phyloP scores from a whole-genome alignment of 306 rosid species.

The Malus sylvestris region DNA sequence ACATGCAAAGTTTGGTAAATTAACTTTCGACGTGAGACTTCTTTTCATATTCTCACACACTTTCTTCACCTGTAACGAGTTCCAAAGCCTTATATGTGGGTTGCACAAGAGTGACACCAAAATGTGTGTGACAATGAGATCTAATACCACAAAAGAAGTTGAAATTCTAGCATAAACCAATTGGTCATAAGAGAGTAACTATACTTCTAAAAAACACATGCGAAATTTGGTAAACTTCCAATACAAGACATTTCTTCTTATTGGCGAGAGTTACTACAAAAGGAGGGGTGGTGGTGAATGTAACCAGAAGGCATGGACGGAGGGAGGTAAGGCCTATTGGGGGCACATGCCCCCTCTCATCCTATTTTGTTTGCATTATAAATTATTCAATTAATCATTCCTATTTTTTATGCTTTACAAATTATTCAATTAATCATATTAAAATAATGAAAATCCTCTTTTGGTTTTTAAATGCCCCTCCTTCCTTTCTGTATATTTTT shows the following conservation, averaged over 20 bases:
- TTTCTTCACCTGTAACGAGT: not conserved
- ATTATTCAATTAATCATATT: too few relatives aligned
- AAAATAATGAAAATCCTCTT: too few relatives aligned
- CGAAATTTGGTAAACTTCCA: not conserved
- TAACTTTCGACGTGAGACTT: not conserved
- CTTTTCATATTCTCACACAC: not conserved
- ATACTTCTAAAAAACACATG: not conserved
- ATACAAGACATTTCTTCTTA: not conserved
- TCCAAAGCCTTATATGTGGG: not conserved
- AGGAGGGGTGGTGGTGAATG: not conserved
- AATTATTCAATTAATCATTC: too few relatives aligned
- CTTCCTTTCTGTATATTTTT: too few relatives aligned
- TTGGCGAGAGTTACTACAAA: not conserved
- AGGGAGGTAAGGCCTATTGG: too few relatives aligned
- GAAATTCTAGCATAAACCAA: accelerated
- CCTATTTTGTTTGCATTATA: too few relatives aligned
- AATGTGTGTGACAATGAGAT: not conserved
- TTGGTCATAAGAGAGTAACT: not conserved
- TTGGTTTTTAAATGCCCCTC: too few relatives aligned
- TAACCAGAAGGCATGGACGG: too few relatives aligned
- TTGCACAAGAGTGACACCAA: not conserved
- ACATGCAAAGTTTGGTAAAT: too few relatives aligned
- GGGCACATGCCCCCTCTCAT: too few relatives aligned
- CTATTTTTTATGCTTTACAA: too few relatives aligned
- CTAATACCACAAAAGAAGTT: not conserved